Conservation (phyloP, 208 protist species). For the Porcisia deanei region DNA sequence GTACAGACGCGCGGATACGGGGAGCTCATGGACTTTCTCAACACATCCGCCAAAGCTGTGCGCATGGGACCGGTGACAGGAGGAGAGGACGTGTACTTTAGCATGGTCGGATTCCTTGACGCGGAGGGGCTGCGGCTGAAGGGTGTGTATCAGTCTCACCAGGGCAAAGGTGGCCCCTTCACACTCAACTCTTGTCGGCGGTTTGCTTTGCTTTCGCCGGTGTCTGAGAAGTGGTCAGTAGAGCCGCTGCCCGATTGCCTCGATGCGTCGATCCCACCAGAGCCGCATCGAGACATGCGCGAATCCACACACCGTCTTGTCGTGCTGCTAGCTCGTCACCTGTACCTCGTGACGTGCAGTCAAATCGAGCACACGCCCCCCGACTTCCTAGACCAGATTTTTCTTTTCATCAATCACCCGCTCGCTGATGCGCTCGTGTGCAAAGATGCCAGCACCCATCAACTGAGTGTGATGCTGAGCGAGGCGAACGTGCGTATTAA, state of each 20-base stretch:
- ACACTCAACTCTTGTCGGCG: constrained; percentile 48
- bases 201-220: constrained; percentile 41
- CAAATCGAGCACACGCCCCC: constrained; percentile 39
- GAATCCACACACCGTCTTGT: constrained; percentile 83
- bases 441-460: constrained; percentile 41
- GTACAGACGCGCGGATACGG: constrained; percentile 8
- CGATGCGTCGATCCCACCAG: constrained; percentile 52
- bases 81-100: constrained; percentile 25
- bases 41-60: not conserved
- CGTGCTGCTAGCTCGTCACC: constrained; percentile 79
- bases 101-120: constrained; percentile 60
- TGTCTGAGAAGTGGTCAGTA: constrained; percentile 61
- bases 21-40: constrained; percentile 25
- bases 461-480: constrained; percentile 66
- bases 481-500: constrained; percentile 63
- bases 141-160: constrained; percentile 57
- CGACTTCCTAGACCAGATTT: constrained; percentile 64
- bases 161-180: constrained; percentile 62
- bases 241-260: constrained; percentile 81
- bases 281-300: constrained; percentile 46
- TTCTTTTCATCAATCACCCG: constrained; percentile 75
- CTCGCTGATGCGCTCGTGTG: constrained; percentile 61
- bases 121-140: constrained; percentile 73
- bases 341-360: constrained; percentile 80
- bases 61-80: not conserved